Base-by-base conservation (phyloP, 352 stramenopile species). In the Phytophthora parvispora region DNA sequence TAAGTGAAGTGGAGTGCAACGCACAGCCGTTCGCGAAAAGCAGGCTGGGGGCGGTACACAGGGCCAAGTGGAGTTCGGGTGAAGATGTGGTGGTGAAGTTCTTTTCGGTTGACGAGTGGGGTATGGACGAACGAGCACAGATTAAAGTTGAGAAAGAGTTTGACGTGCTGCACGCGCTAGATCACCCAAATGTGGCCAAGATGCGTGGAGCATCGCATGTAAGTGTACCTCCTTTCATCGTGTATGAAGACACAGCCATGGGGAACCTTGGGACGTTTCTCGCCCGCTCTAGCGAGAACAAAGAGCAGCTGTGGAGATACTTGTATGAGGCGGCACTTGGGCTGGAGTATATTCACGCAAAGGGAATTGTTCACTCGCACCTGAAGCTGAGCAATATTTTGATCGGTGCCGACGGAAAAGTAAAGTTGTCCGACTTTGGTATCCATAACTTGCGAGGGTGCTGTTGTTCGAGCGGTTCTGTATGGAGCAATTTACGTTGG, bases 351-450 rank as follows among this genome's bases (percentile, higher is more conserved):
- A 29, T 87, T 91, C 73, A 57, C 38, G n/a, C 59, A 50, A 50
- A 60, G 57, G 9, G 58, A 15, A 54, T 90, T 18, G 65, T 96
- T 4, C 89, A 97, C 57, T 77, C 84, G 5, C 86, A 97, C 50
- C 74, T 97, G n/a, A 95, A 93, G 67, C 76, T 83, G 4, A 57
- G 50, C 40, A 75, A 64, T 13, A 40, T 67, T 9, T 50, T 75
- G 4, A 51, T 75, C 1, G 89, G 51, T 22, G 38, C 61, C 5
- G 59, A 68, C 16, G 74, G 64, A 2, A 40, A 60, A 18, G 70
- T 68, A 3, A 70, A 76, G 47, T 13, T 80, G 1, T 32, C 59
- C 0, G 77, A 76, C 29, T 77, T 81, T 63, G 76, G 66, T 40
- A 5, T 40, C 5, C 0, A 55, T 74, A 20, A 49, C 34, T 27